These are phyloP conservation scores for Actinomucor elegans DNA, from an alignment of 371 early-diverging fungal genomes.

Conservation along the genomic window DNA sequence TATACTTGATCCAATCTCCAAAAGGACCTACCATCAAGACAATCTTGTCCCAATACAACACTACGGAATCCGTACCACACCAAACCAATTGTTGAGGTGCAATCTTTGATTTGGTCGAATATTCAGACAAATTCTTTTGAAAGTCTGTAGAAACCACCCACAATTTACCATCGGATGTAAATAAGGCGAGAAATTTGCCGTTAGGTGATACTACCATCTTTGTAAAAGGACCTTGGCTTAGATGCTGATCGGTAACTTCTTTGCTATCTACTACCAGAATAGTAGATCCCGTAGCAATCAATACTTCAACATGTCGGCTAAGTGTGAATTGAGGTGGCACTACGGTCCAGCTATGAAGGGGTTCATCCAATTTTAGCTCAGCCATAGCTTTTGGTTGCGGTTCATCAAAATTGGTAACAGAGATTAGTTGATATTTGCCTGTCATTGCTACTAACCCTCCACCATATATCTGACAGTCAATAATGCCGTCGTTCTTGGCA, in stretches of 20 bases:
- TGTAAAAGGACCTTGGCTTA: constrained; percentile 89
- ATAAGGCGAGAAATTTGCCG: constrained; percentile 88
- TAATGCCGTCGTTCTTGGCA: constrained; percentile 75
- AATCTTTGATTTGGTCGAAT: constrained; percentile 64
- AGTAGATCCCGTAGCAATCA: constrained; percentile 76
- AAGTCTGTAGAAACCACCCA: constrained; percentile 96
- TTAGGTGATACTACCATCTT: constrained; percentile 91
- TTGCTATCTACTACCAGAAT: constrained; percentile 80
- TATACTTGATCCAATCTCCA: constrained; percentile 86
- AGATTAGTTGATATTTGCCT: constrained; percentile 75
- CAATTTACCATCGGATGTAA: constrained; percentile 77
- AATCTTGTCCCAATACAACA: constrained; percentile 80
- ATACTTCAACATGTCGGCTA: constrained; percentile 88
- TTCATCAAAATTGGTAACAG: constrained; percentile 81
- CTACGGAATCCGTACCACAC: constrained; percentile 97
- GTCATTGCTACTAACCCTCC: constrained; percentile 90
- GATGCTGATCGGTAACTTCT: constrained; percentile 81
- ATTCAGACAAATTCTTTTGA: constrained; percentile 87
- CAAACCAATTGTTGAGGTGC: constrained; percentile 84
- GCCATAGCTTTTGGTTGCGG: constrained; percentile 82
- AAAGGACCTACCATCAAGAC: constrained; percentile 91
- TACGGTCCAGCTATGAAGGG: constrained; percentile 85
- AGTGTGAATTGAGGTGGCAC: constrained; percentile 87
- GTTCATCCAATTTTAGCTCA: constrained; percentile 68
- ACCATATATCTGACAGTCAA: constrained; percentile 87